Evolutionary conservation across 78 protist species (phyloP), one percentile per base, ranked within the genome.

Genomic region (Dictyostelium brefeldianum): DNA sequence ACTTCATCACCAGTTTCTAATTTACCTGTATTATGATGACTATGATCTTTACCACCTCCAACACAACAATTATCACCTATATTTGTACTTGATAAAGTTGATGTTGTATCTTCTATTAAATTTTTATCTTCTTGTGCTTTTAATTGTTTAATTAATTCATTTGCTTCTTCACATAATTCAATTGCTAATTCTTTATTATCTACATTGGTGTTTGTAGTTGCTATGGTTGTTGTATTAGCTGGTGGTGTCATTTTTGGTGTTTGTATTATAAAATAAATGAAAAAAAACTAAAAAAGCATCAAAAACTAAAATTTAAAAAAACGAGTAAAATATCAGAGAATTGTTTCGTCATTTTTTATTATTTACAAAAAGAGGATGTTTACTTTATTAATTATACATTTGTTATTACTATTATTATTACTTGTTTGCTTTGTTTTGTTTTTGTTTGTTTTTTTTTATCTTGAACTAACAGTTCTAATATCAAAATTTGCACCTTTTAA

Each of bases 401-500:
- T n/a, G n/a, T n/a, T n/a, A n/a, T n/a, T 36, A 36, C 2, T 36
- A 36, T 36, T 36, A 36, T 36, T 36, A 36, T 36, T 36, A 36
- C n/a, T 36, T 36, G 43, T 36, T 36, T 36, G n/a, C n/a, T n/a
- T n/a, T n/a, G n/a, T 62, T 62, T 62, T 22, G n/a, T 62, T 59
- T 29, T 67, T 67, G 14, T 67, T 67, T 22, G 4, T 25, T 15
- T 29, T 67, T 22, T 7, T 64, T 64, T 81, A 91, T 83, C 96
- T 81, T 10, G 96, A 85, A 41, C 90, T 94, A 41, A 85, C 92
- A 15, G 96, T 81, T 80, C 92, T 83, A 67, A 94, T 89, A 83
- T 94, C 96, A 74, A 94, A 89, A 70, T 84, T 85, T 27, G 96
- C 96, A 67, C 94, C 94, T 75, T 80, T 78, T 78, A 94, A 83